Conservation (phyloP, 345 rosid species). For the Carallia brachiata region DNA sequence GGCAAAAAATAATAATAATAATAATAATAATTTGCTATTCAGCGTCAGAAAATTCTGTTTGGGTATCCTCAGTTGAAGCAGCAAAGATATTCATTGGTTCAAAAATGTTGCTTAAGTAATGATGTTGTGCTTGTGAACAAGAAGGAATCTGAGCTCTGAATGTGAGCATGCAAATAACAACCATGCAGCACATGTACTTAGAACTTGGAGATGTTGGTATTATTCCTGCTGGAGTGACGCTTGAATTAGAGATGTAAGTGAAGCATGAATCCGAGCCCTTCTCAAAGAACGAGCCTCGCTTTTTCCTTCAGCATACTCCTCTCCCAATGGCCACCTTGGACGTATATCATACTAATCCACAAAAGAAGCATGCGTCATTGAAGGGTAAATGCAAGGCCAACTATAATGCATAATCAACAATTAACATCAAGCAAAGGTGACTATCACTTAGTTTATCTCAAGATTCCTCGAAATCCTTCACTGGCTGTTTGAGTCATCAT, state of each 20-base stretch:
- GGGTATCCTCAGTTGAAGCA: neutral
- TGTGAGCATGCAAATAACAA: no score
- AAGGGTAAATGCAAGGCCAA: no score
- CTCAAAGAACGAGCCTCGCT: constrained; percentile 76
- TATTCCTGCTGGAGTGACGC: constrained; percentile 50
- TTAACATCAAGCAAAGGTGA: neutral
- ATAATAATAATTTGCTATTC: no score
- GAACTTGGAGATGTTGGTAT: constrained; percentile 11
- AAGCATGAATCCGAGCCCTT: constrained; percentile 76
- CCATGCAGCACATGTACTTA: neutral
- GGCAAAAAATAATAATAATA: no score
- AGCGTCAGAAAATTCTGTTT: neutral
- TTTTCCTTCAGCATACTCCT: constrained; percentile 76
- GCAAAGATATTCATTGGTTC: neutral
- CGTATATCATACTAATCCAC: constrained; percentile 73
- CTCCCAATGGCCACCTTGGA: constrained; percentile 95
- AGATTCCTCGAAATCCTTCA: neutral
- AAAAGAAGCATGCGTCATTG: constrained; percentile 8
- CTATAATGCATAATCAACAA: no score
- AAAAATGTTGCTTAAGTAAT: neutral
- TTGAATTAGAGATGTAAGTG: constrained; percentile 78
- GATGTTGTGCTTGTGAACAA: neutral
- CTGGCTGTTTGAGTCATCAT: neutral
- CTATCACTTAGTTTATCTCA: neutral
- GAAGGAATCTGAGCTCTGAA: no score